phyloP scores from a whole-genome alignment of 2,329 filamentous ascomycete genomes.

The Tolypocladium cylindrosporum region DNA sequence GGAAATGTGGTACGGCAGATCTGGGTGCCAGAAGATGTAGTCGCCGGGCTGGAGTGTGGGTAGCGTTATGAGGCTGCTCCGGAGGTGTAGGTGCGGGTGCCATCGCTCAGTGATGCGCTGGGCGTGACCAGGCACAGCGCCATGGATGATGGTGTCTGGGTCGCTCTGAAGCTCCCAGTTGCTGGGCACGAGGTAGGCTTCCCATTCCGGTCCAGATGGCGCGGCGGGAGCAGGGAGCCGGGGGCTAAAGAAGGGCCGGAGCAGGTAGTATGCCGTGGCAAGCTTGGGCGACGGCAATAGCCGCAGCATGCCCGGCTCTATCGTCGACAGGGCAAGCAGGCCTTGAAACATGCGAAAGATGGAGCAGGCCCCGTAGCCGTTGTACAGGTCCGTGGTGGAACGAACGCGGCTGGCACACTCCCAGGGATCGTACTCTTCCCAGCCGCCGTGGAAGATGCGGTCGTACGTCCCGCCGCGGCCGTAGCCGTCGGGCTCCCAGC shows the following conservation, averaged over 20 bases:
- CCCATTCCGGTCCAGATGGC: conserved; percentile 34
- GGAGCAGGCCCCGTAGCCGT: conserved; percentile 45
- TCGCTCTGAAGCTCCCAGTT: conserved; percentile 37
- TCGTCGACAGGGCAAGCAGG: conserved; percentile 41
- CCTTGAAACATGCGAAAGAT: conserved; percentile 52
- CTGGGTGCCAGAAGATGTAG: conserved; percentile 50
- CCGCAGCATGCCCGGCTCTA: conserved; percentile 59
- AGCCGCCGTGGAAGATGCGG: conserved; percentile 40
- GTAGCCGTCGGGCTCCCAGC: conserved; percentile 63
- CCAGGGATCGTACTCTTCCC: conserved; percentile 49
- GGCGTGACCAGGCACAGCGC: conserved; percentile 46
- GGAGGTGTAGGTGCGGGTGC: conserved; percentile 46
- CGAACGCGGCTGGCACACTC: conserved; percentile 41
- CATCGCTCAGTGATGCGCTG: conserved; percentile 47
- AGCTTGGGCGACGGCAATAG: conserved; percentile 64
- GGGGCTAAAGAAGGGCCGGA: conserved; percentile 46
- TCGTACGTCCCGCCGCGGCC: conserved; percentile 46
- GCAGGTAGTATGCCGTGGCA: conserved; percentile 67
- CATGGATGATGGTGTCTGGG: conserved; percentile 46
- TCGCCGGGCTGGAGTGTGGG: conserved; percentile 44
- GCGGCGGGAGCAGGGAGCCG: conserved; percentile 29
- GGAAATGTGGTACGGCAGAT: conserved; percentile 46
- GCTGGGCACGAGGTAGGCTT: conserved; percentile 36
- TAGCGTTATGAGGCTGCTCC: conserved; percentile 43
- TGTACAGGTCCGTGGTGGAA: conserved; percentile 46